These are phyloP conservation scores for Cyclostephanos tholiformis DNA, from an alignment of 108 stramenopile species.

Conservation along the genomic window DNA sequence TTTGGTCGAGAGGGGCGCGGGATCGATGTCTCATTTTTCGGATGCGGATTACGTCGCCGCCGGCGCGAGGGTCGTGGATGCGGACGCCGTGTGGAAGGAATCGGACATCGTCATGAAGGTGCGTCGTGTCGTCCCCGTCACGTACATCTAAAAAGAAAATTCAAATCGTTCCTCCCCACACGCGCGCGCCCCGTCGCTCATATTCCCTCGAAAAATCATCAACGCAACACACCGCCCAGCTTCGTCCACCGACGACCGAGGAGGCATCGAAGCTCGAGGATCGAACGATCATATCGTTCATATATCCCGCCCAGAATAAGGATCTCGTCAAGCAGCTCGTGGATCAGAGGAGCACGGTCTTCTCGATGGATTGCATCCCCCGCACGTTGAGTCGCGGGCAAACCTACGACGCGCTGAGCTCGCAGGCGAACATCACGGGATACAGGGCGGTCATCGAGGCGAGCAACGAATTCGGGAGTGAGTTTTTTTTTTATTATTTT, in stretches of 20 bases:
- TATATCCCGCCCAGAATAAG: conserved; percentile 93
- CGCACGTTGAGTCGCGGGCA: conserved; percentile 96
- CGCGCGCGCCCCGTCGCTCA: too few relatives aligned
- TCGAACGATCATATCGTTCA: conserved; percentile 86
- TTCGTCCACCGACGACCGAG: conserved; percentile 90
- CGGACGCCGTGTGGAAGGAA: conserved; percentile 76
- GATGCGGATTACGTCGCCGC: conserved; percentile 94
- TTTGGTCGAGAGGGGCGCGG: conserved; percentile 91
- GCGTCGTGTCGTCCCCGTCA: too few relatives aligned
- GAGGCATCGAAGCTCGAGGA: conserved; percentile 81
- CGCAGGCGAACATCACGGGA: conserved; percentile 98
- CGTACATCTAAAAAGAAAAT: too few relatives aligned
- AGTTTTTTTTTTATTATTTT: conserved; percentile 20
- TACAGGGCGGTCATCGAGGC: conserved; percentile 99
- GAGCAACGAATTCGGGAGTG: conserved; percentile 88
- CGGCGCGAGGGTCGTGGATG: conserved; percentile 89
- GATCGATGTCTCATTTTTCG: conserved; percentile 78
- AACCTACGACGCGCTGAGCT: conserved; percentile 95
- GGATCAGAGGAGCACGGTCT: conserved; percentile 92
- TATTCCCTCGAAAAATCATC: too few relatives aligned
- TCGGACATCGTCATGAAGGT: conserved; percentile 94
- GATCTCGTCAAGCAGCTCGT: conserved; percentile 87
- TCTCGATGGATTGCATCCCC: conserved; percentile 97
- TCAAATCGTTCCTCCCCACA: too few relatives aligned
- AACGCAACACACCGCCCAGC: conserved; percentile 20